phyloP scores from a whole-genome alignment of 345 rosid species.

The Leavenworthia alabamica region DNA sequence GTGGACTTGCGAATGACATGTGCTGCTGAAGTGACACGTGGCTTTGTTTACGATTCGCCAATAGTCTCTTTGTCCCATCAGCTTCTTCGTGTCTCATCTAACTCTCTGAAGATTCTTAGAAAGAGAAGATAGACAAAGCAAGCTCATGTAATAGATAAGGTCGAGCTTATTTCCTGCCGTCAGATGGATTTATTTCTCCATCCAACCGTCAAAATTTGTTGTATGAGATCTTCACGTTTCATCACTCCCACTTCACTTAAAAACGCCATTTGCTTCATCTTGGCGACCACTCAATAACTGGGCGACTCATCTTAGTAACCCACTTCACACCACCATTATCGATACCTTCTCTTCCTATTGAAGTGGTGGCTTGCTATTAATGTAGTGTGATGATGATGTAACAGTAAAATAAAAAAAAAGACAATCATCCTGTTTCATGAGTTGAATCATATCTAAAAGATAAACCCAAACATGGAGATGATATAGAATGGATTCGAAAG shows the following conservation, averaged over 20 bases:
- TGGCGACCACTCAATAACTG: constrained; percentile 97
- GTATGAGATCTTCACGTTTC: constrained; percentile 12
- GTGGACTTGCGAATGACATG: background rate
- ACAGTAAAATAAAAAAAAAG: background rate
- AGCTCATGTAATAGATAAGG: constrained; percentile 22
- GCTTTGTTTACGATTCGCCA: constrained; percentile 6
- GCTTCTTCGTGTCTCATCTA: constrained; percentile 14
- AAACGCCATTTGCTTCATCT: constrained; percentile 8
- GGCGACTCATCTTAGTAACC: constrained; percentile 97
- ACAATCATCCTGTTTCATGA: background rate
- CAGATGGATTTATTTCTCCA: constrained; percentile 26
- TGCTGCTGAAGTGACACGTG: constrained; percentile 20
- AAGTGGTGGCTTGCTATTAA: background rate
- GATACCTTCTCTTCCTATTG: constrained; percentile 46
- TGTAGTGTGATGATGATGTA: constrained; percentile 3
- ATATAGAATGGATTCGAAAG: background rate
- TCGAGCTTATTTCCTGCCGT: constrained; percentile 3
- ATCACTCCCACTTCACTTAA: constrained; percentile 11
- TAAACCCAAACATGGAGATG: background rate
- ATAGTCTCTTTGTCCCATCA: constrained; percentile 21
- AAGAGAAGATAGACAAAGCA: constrained; percentile 8
- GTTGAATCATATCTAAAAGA: background rate
- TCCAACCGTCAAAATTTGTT: constrained; percentile 12
- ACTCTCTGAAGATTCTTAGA: background rate
- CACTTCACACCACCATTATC: constrained; percentile 92